A percentile compares a stretch with the other conserved stretches of the same genome.
phyloP scores from a whole-genome alignment of 495 filamentous ascomycete species.

The Tirmania nivea region DNA sequence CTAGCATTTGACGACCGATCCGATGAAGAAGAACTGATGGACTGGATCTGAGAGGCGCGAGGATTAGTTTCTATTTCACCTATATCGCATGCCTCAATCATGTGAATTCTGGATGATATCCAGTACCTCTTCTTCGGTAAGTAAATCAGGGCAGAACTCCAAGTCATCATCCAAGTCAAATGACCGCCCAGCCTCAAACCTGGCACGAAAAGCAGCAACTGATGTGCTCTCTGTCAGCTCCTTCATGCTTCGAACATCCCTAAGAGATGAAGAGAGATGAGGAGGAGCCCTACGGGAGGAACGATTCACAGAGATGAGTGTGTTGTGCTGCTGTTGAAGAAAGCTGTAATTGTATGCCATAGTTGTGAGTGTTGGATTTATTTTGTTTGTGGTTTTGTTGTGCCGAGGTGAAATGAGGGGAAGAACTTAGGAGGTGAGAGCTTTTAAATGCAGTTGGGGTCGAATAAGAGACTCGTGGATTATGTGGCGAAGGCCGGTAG shows the following conservation, averaged over 20 bases:
- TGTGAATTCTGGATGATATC: neutral
- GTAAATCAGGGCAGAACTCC: slow-evolving; percentile 80
- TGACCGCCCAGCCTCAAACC: slow-evolving; percentile 78
- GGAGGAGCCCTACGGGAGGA: slow-evolving; percentile 55
- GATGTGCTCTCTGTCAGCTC: slow-evolving; percentile 62
- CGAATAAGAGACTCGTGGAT: slow-evolving; percentile 1
- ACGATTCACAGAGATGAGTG: slow-evolving; percentile 26
- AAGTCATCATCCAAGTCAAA: slow-evolving; percentile 96
- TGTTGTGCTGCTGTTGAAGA: slow-evolving; percentile 39
- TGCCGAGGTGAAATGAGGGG: neutral
- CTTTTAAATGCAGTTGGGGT: slow-evolving; percentile 1
- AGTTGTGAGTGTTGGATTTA: slow-evolving; percentile 1
- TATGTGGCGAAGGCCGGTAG: neutral
- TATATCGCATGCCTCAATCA: neutral
- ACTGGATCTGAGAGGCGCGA: neutral
- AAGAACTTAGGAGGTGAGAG: neutral
- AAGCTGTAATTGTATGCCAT: slow-evolving; percentile 58
- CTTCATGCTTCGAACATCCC: slow-evolving; percentile 62
- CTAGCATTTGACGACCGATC: slow-evolving; percentile 88
- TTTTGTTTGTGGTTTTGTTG: neutral
- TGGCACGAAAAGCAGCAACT: slow-evolving; percentile 51
- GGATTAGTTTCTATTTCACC: neutral
- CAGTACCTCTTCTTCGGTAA: slow-evolving; percentile 95
- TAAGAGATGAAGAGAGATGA: slow-evolving; percentile 54
- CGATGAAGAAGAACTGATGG: slow-evolving; percentile 25